Percentiles rank a stretch among this genome's conserved stretches.
Conservation (phyloP, 192 early-diverging fungal genomes). For the Allomyces arbusculus region DNA sequence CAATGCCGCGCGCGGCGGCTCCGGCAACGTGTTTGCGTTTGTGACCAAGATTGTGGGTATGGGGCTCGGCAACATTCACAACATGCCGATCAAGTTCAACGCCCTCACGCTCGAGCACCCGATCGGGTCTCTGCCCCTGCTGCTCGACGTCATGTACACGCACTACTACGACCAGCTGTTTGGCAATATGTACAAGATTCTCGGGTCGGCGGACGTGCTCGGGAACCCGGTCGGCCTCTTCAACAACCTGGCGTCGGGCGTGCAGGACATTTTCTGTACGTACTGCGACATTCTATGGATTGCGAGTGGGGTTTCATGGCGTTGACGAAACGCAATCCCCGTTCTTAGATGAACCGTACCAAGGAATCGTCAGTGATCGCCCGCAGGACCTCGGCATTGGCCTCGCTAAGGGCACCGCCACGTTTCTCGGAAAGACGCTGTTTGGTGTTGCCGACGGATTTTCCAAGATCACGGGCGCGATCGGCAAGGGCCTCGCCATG, state of each 20-base stretch:
- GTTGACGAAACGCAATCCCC: too few relatives aligned
- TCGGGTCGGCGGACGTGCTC: conserved; percentile 89
- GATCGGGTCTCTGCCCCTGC: conserved; percentile 49
- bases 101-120: conserved; percentile 73
- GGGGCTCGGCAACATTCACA: conserved; percentile 94
- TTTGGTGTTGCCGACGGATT: conserved; percentile 90
- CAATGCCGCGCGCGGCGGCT: conserved; percentile 3
- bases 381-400: conserved; percentile 89
- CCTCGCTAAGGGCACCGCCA: conserved; percentile 57
- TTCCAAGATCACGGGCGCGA: conserved; percentile 83
- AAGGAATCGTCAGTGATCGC: conserved; percentile 45
- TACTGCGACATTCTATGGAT: too few relatives aligned
- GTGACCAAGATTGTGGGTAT: conserved; percentile 76
- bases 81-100: conserved; percentile 74
- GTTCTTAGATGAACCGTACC: neutral
- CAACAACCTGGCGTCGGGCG: conserved; percentile 83
- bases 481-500: conserved; percentile 88
- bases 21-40: conserved; percentile 33
- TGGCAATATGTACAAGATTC: conserved; percentile 33
- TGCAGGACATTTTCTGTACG: conserved; percentile 77
- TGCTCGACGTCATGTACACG: conserved; percentile 55
- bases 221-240: conserved; percentile 97
- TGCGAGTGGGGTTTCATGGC: too few relatives aligned
- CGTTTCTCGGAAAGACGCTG: conserved; percentile 63
- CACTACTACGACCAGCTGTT: conserved; percentile 74